A percentile compares a stretch with the other conserved stretches of the same genome.
phyloP scores from a whole-genome alignment of 805 yeast species.

The Limtongia smithiae region DNA sequence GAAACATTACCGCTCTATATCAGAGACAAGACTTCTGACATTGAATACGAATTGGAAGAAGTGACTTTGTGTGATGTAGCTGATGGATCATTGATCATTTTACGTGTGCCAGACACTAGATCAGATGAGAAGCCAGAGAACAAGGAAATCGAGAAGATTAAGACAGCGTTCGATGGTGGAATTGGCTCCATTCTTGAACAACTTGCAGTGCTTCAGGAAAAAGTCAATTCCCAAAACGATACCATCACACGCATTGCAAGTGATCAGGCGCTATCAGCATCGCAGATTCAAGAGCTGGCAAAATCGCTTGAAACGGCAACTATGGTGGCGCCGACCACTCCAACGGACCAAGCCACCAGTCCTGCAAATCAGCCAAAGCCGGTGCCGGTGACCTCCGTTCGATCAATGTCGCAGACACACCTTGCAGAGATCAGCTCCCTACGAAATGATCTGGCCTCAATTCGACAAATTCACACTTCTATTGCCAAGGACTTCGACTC shows the following conservation, averaged over 20 bases:
- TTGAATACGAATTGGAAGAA: conserved; percentile 81
- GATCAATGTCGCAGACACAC: conserved; percentile 3
- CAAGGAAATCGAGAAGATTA: conserved; percentile 31
- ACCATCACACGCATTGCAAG: conserved; percentile 29
- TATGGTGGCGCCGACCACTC: neutral
- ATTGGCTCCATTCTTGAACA: conserved; percentile 28
- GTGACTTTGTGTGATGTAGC: conserved; percentile 53
- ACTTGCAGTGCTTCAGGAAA: conserved; percentile 31
- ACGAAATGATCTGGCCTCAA: conserved; percentile 56
- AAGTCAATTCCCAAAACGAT: conserved; percentile 30
- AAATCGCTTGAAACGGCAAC: conserved; percentile 5
- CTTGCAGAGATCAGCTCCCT: conserved; percentile 43
- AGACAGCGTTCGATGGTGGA: conserved; percentile 35
- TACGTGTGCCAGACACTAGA: conserved; percentile 47
- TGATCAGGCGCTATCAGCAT: conserved; percentile 12
- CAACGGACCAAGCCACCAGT: neutral
- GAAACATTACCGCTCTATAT: conserved; percentile 57
- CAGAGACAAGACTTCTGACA: conserved; percentile 54
- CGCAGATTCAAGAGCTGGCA: conserved; percentile 10
- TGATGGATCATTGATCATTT: conserved; percentile 56
- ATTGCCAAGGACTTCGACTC: conserved; percentile 45
- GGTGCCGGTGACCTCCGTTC: neutral
- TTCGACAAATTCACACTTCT: conserved; percentile 53
- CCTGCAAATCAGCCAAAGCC: neutral
- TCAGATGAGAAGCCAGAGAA: neutral